Base-by-base conservation (phyloP, 2,329 filamentous ascomycete genomes). In the Lachnellula suecica region DNA sequence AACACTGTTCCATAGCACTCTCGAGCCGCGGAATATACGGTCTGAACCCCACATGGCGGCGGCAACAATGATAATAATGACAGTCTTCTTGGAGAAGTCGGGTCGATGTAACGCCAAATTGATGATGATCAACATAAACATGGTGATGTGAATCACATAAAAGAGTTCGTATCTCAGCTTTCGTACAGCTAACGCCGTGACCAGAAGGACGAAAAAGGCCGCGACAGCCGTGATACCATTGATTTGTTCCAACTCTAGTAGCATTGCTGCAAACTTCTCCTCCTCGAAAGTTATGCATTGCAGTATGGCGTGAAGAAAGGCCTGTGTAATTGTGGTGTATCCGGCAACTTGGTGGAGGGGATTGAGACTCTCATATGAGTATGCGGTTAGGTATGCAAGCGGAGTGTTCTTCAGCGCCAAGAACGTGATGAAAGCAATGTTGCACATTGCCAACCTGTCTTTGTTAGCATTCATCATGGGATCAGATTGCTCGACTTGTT, bases 291-390 rank as follows among this genome's bases (percentile, higher is more conserved):
- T 29, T 3, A 46, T 31, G 23, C 35, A 40, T 38, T 54, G 40
- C 7, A 58, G 44, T 19, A 67, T 68, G 2, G 67, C 71, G 49
- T 84, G 81, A 2, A 80, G 52, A 15, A 80, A 63, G 52, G 75
- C 66, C 29, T 71, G 69, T 29, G 71, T 51, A 23, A 83, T 71
- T 17, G 77, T 75, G 6, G 71, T 72, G 58, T 75, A 79, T 2
- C 81, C 81, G 4, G 74, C 72, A 17, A 79, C 68, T 52, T 77
- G 77, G 59, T 85, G 82, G 2, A 85, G 70, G 44, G 77, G 71
- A 59, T 83, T 84, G 47, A 85, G 73, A 19, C 78, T 73, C 54
- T 84, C 81, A 62, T 85, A 81, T 4, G 80, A 83, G 60, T 77
- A 79, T 2, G 74, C 68, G 1, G 77, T 77, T 10, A 85, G 57